Percentiles rank a stretch among this genome's conserved stretches.
Evolutionary conservation across 1,284 basidiomycete genomes (phyloP).

Genomic region (Tylopilus microsporus): DNA sequence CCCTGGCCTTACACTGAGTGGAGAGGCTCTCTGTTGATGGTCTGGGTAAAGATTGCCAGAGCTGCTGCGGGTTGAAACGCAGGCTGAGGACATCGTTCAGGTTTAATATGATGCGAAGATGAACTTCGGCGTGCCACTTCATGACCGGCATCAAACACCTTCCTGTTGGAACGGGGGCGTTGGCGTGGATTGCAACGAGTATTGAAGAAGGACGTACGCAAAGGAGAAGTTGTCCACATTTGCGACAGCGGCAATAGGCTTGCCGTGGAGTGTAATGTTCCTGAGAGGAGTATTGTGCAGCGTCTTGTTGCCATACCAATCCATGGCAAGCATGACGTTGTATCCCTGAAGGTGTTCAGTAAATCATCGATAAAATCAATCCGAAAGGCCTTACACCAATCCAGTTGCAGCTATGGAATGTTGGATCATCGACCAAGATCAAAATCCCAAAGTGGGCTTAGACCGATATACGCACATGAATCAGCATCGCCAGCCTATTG

Average conservation of each 20-base stretch:
- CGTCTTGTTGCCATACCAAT: conserved; percentile 54
- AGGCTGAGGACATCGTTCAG: conserved; percentile 35
- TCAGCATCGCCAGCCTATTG: conserved; percentile 61
- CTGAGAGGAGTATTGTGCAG: conserved; percentile 47
- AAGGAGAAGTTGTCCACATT: conserved; percentile 64
- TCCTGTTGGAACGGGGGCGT: conserved; percentile 28
- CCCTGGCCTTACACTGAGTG: conserved; percentile 44
- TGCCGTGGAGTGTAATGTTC: conserved; percentile 55
- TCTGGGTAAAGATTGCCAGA: conserved; percentile 53
- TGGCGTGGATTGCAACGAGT: background rate
- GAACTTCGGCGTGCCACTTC: conserved; percentile 45
- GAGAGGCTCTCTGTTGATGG: conserved; percentile 47
- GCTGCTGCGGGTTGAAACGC: conserved; percentile 56
- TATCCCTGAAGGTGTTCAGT: conserved; percentile 30
- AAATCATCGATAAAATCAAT: background rate
- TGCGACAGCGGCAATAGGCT: conserved; percentile 51
- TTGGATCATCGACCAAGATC: background rate
- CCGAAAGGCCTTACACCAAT: conserved; percentile 37
- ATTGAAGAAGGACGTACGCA: conserved; percentile 40
- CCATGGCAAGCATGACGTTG: conserved; percentile 52
- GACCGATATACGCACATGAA: conserved; percentile 42
- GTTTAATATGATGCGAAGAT: background rate
- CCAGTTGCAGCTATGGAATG: conserved; percentile 54
- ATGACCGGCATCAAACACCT: conserved; percentile 53
- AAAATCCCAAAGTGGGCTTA: background rate